These are phyloP conservation scores for Sporothrix curviconia DNA, from an alignment of 2,329 filamentous ascomycete species.

Conservation along the genomic window DNA sequence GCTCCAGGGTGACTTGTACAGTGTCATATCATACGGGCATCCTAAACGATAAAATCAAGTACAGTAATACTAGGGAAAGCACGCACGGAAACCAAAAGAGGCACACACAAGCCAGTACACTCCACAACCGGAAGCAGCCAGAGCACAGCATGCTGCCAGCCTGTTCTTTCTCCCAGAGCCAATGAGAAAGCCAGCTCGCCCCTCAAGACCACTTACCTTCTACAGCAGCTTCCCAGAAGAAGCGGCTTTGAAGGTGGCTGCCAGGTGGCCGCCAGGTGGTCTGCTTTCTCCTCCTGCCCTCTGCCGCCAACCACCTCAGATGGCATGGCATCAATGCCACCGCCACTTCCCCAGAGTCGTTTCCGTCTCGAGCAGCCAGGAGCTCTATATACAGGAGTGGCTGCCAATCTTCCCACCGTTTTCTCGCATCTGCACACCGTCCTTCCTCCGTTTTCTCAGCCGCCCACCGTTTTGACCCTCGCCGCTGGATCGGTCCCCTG, in stretches of 20 bases:
- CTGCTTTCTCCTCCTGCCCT: not conserved
- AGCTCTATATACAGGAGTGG: not conserved
- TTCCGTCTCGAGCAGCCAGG: not conserved
- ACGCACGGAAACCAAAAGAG: not conserved
- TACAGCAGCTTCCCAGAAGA: too few relatives aligned
- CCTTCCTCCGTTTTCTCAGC: constrained; percentile 1
- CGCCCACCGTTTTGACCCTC: constrained; percentile 13
- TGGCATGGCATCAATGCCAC: not conserved
- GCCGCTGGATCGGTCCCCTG: not conserved
- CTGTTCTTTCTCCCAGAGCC: not conserved
- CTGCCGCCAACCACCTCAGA: not conserved
- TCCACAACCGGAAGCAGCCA: not conserved
- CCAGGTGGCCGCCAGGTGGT: not conserved
- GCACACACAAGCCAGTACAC: not conserved
- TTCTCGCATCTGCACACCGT: not conserved
- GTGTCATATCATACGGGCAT: too few relatives aligned
- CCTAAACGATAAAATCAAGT: too few relatives aligned
- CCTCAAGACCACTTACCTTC: not conserved
- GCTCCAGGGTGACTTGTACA: too few relatives aligned
- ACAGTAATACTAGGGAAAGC: too few relatives aligned
- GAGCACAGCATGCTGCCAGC: not conserved
- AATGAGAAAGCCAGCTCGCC: constrained; percentile 13
- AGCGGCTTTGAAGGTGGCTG: too few relatives aligned
- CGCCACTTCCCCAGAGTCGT: not conserved
- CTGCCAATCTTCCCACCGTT: constrained; percentile 4